phyloP scores from a whole-genome alignment of 345 rosid genomes.

The Melastoma malabathricum region DNA sequence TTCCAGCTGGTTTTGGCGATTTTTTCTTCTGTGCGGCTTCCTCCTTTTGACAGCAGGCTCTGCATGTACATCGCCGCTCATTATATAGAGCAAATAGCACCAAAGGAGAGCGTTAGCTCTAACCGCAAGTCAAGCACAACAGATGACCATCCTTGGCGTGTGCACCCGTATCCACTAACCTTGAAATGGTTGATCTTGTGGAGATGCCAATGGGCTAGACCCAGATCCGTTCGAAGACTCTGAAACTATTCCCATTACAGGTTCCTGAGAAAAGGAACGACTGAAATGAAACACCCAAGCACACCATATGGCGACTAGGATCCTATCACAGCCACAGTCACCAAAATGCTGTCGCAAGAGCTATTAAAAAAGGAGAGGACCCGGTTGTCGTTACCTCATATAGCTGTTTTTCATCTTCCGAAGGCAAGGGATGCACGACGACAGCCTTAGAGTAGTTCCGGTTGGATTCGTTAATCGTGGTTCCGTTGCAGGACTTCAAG shows the following conservation, averaged over 20 bases:
- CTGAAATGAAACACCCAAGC: too few relatives aligned
- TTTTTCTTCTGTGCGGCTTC: conserved; percentile 83
- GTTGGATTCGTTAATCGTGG: conserved; percentile 17
- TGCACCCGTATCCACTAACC: conserved; percentile 25
- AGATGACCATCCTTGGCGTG: too few relatives aligned
- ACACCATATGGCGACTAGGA: too few relatives aligned
- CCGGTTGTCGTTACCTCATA: conserved; percentile 22
- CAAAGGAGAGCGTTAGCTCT: too few relatives aligned
- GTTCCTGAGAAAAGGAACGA: conserved; percentile 15
- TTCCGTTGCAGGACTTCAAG: conserved; percentile 33
- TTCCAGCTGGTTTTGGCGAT: conserved; percentile 62
- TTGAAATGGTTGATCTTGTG: conserved; percentile 25
- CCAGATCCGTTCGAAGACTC: conserved; percentile 29
- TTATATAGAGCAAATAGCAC: too few relatives aligned
- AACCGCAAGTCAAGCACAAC: too few relatives aligned
- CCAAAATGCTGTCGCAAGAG: too few relatives aligned
- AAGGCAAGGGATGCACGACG: conserved; percentile 35
- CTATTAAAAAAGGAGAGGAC: too few relatives aligned
- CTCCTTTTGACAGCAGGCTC: conserved; percentile 80
- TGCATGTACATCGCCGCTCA: conserved; percentile 9
- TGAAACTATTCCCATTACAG: conserved; percentile 12
- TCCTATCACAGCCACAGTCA: too few relatives aligned
- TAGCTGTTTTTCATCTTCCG: conserved; percentile 15
- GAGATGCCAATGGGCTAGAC: conserved; percentile 36
- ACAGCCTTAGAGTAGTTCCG: conserved; percentile 25